Evolutionary conservation across 2,329 filamentous ascomycete species (phyloP).

Genomic region (Colletotrichum scovillei): DNA sequence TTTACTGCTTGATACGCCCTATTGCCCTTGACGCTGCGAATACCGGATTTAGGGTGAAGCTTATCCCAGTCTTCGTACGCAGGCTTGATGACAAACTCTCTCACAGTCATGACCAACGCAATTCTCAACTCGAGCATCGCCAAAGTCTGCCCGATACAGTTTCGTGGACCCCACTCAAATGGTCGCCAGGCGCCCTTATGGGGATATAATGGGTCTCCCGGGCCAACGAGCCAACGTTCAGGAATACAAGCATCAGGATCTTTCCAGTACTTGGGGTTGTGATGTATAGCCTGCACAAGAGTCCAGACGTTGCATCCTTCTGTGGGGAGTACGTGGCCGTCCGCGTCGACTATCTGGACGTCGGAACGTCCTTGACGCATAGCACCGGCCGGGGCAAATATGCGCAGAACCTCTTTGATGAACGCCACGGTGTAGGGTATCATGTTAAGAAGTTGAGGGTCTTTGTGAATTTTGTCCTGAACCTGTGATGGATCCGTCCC

Average conservation of each 20-base stretch:
- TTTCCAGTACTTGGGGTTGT: conserved; percentile 53
- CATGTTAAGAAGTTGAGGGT: conserved; percentile 59
- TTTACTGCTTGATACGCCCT: conserved; percentile 3
- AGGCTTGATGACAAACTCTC: conserved; percentile 53
- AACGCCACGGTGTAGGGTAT: conserved; percentile 64
- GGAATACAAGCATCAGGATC: conserved; percentile 57
- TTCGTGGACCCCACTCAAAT: conserved; percentile 62
- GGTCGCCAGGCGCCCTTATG: conserved; percentile 58
- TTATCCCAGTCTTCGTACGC: conserved; percentile 20
- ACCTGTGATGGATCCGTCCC: conserved; percentile 51
- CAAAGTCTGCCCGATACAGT: conserved; percentile 55
- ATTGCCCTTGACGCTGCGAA: conserved; percentile 37
- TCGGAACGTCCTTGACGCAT: conserved; percentile 51
- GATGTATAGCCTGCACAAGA: conserved; percentile 50
- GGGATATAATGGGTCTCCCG: conserved; percentile 23
- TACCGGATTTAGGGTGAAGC: conserved; percentile 24
- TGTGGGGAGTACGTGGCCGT: conserved; percentile 56
- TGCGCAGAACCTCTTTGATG: conserved; percentile 64
- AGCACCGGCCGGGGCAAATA: conserved; percentile 62
- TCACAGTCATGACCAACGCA: conserved; percentile 56
- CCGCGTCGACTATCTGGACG: conserved; percentile 52
- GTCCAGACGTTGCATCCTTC: conserved; percentile 56
- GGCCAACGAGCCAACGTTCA: conserved; percentile 54
- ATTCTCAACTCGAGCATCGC: conserved; percentile 61
- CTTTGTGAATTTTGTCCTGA: conserved; percentile 50